A percentile compares a stretch with the other conserved stretches of the same genome.
Evolutionary conservation across 2,329 filamentous ascomycete genomes (phyloP).

Genomic region (Chaetomiaceae sp.): DNA sequence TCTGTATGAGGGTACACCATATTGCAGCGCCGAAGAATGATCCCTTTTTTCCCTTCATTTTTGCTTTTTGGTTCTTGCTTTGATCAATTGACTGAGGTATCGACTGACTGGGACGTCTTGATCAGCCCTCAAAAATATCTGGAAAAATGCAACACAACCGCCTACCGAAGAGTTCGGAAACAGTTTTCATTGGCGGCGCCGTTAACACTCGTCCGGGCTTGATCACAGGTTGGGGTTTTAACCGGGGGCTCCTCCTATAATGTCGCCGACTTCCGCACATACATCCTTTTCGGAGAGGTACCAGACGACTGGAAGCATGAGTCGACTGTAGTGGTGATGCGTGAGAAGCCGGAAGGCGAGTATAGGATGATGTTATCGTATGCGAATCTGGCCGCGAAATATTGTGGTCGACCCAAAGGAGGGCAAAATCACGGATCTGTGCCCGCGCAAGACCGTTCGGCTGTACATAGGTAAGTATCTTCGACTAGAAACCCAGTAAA

Average conservation of each 20-base stretch:
- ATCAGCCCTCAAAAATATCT: not conserved
- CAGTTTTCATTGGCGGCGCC: not conserved
- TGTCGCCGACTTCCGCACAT: constrained; percentile 6
- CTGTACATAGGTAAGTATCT: no score
- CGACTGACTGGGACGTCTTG: no score
- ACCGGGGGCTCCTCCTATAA: constrained; percentile 1
- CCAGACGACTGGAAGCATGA: constrained; percentile 3
- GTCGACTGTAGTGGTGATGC: not conserved
- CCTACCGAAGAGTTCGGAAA: no score
- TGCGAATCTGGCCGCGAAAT: not conserved
- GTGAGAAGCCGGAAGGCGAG: constrained; percentile 3
- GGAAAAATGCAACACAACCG: no score
- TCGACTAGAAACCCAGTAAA: no score
- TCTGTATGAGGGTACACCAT: constrained; percentile 5
- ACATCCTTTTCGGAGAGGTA: constrained; percentile 1
- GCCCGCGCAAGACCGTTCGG: no score
- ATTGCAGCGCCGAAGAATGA: constrained; percentile 4
- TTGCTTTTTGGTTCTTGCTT: no score
- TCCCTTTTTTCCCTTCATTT: no score
- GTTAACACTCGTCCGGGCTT: not conserved
- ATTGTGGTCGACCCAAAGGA: not conserved
- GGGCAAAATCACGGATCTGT: not conserved
- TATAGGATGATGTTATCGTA: not conserved
- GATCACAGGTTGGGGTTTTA: not conserved
- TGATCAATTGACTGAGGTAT: no score